Conservation (phyloP, 2,329 filamentous ascomycete genomes). For the Juglanconis oblonga region DNA sequence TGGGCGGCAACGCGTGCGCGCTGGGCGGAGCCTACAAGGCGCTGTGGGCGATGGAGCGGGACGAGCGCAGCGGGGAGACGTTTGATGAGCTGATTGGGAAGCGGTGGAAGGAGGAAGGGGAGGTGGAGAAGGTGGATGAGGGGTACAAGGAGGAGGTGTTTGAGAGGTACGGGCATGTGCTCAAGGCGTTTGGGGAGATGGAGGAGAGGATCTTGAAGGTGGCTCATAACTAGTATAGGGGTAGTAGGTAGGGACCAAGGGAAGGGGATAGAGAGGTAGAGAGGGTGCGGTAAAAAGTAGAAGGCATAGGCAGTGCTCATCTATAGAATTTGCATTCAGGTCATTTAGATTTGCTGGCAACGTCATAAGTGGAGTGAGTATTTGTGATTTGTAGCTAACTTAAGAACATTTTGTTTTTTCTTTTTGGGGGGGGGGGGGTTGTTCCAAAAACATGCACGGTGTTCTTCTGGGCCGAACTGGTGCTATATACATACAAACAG, state of each 20-base stretch:
- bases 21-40: constrained; percentile 94
- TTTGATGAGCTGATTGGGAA: constrained; percentile 85
- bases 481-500: too few species aligned
- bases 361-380: too few species aligned
- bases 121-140: constrained; percentile 76
- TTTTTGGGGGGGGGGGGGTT: too few species aligned
- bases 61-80: constrained; percentile 56
- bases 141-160: constrained; percentile 76
- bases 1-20: constrained; percentile 93
- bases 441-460: too few species aligned
- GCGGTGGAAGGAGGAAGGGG: constrained; percentile 82
- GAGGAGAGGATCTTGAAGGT: constrained; percentile 62
- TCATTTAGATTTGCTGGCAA: too few species aligned
- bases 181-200: constrained; percentile 75
- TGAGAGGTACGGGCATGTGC: constrained; percentile 71
- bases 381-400: too few species aligned
- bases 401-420: too few species aligned
- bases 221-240: constrained; percentile 26
- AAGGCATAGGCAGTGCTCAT: too few species aligned
- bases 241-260: neutral
- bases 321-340: too few species aligned
- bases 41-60: constrained; percentile 81
- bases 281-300: too few species aligned
- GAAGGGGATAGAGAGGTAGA: neutral
- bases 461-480: too few species aligned